A percentile compares a stretch with the other conserved stretches of the same genome.
Evolutionary conservation across 2,329 filamentous ascomycete genomes (phyloP).

Genomic region (Coniochaeta ligniaria): DNA sequence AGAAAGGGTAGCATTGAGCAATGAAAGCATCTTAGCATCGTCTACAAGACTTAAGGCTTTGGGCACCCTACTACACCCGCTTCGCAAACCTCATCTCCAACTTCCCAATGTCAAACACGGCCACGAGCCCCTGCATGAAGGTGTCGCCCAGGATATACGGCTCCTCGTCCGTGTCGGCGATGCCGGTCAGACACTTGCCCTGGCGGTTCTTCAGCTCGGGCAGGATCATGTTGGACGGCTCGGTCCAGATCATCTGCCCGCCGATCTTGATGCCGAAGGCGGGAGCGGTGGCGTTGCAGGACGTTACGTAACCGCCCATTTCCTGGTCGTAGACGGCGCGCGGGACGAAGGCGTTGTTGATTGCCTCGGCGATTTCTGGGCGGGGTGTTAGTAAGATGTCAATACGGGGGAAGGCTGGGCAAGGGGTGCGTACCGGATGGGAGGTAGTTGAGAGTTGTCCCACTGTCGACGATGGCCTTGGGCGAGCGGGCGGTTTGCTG

Average conservation of each 20-base stretch:
- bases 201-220: constrained; percentile 16
- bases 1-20: background rate
- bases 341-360: constrained; percentile 20
- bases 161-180: constrained; percentile 6
- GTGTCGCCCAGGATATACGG: constrained; percentile 16
- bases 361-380: constrained; percentile 17
- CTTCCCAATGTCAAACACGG: constrained; percentile 22
- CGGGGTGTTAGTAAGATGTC: background rate
- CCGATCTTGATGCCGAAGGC: constrained; percentile 20
- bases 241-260: constrained; percentile 19
- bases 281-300: constrained; percentile 20
- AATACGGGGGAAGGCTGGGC: background rate
- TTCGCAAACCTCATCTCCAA: constrained; percentile 23
- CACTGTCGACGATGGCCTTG: constrained; percentile 22
- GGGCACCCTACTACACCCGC: constrained; percentile 3
- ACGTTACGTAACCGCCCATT: constrained; percentile 15
- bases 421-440: constrained; percentile 10
- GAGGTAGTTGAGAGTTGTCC: constrained; percentile 23
- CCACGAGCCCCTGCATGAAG: constrained; percentile 16
- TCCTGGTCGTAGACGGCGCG: constrained; percentile 11
- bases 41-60: no score
- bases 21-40: background rate
- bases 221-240: constrained; percentile 23
- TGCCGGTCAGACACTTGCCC: constrained; percentile 18
- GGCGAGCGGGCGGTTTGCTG: constrained; percentile 12